These are phyloP conservation scores for Avena atlantica DNA, from an alignment of 176 grass and related monocot species.

Conservation along the genomic window DNA sequence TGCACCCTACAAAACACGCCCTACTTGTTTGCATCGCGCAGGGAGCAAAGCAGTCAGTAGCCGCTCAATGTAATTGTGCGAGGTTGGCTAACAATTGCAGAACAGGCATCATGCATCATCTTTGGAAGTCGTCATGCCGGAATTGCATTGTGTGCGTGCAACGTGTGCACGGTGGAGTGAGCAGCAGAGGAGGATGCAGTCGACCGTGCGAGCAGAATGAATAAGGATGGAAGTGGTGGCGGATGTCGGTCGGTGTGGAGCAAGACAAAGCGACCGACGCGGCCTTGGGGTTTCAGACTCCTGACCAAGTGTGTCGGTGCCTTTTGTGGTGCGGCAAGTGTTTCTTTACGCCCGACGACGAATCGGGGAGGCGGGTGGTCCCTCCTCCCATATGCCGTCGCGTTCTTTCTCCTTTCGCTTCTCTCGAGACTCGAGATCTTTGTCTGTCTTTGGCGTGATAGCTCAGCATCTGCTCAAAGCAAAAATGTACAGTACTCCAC, in stretches of 20 bases:
- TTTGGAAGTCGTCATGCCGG: too few species aligned
- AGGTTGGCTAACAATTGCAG: too few species aligned
- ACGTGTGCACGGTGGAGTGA: too few species aligned
- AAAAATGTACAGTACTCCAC: neutral
- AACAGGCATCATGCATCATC: too few species aligned
- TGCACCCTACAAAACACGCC: too few species aligned
- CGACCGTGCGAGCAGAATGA: too few species aligned
- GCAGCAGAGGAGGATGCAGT: too few species aligned
- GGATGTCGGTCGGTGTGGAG: conserved; percentile 47
- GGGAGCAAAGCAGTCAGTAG: too few species aligned
- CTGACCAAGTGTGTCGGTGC: conserved; percentile 38
- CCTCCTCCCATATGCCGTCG: neutral
- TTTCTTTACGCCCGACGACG: neutral
- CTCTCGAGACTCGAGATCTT: conserved; percentile 13
- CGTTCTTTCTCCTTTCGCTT: conserved; percentile 23
- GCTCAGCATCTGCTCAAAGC: neutral
- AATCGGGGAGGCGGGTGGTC: conserved; percentile 3
- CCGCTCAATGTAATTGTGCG: too few species aligned
- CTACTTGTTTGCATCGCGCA: too few species aligned
- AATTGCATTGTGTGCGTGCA: too few species aligned
- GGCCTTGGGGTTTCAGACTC: neutral
- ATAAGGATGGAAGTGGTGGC: too few species aligned
- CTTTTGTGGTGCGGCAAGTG: conserved; percentile 11
- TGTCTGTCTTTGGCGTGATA: neutral
- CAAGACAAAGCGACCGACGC: conserved; percentile 45